Evolutionary conservation across 305 asterid species (phyloP).

Genomic region (Fraxinus paxiana): DNA sequence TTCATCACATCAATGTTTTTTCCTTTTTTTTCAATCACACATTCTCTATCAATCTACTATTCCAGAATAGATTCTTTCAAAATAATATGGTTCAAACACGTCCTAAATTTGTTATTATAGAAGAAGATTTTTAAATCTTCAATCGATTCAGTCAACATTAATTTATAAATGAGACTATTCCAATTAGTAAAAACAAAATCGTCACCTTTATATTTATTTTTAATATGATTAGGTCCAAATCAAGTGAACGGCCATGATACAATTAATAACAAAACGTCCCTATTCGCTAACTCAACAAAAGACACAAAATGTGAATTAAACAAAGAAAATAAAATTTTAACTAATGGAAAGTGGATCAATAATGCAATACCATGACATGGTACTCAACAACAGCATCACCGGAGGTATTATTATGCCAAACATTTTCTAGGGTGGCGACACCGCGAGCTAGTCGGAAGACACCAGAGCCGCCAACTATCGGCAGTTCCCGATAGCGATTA

Average conservation of each 20-base stretch:
- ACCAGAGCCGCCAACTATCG: constrained; percentile 15
- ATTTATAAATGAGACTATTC: no score
- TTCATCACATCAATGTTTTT: no score
- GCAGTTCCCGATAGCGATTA: not conserved
- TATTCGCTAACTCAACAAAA: not conserved
- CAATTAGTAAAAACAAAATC: not conserved
- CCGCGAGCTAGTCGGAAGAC: constrained; percentile 20
- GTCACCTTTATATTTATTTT: not conserved
- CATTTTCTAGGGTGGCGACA: constrained; percentile 6
- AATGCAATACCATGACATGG: constrained; percentile 18
- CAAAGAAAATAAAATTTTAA: not conserved
- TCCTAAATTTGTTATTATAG: not conserved
- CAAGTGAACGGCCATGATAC: not conserved
- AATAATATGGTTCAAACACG: no score
- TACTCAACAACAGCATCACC: constrained; percentile 13
- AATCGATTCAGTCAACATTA: not conserved
- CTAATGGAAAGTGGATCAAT: not conserved
- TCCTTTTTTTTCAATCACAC: no score
- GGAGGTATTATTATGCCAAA: not conserved
- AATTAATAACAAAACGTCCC: not conserved
- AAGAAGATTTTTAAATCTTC: not conserved
- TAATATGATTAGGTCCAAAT: not conserved
- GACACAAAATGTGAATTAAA: not conserved
- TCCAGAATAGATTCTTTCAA: no score
- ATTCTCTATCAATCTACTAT: no score